Conservation (phyloP, 257 asterid genomes). For the Parsonsia alboflavescens region DNA sequence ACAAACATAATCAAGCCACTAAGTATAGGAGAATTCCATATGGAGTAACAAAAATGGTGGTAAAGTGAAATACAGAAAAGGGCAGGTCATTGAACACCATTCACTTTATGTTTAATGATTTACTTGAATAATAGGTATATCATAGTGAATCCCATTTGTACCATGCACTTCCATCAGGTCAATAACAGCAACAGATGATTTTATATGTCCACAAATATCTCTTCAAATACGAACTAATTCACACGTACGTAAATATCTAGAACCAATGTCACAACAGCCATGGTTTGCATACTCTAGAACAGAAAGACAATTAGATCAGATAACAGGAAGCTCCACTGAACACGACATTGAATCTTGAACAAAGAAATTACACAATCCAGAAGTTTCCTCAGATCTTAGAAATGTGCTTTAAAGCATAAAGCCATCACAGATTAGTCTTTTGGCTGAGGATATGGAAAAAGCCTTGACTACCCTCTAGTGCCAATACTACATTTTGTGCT, state of each 20-base stretch:
- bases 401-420: neutral
- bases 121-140: neutral
- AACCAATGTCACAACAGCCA: neutral
- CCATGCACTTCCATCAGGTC: neutral
- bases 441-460: neutral
- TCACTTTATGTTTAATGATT: neutral
- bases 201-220: neutral
- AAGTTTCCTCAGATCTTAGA: neutral
- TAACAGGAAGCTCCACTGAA: neutral
- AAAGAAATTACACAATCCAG: neutral
- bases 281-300: neutral
- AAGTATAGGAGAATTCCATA: neutral
- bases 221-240: neutral
- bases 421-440: neutral
- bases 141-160: neutral
- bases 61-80: neutral
- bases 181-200: neutral
- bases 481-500: neutral
- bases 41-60: neutral
- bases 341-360: neutral
- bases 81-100: neutral
- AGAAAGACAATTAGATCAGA: neutral
- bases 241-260: neutral
- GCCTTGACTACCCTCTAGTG: neutral
- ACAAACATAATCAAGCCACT: neutral